Evolutionary conservation across 257 asterid genomes (phyloP), one percentile per base, ranked within the genome.

Genomic region (Ligustrum vulgare): DNA sequence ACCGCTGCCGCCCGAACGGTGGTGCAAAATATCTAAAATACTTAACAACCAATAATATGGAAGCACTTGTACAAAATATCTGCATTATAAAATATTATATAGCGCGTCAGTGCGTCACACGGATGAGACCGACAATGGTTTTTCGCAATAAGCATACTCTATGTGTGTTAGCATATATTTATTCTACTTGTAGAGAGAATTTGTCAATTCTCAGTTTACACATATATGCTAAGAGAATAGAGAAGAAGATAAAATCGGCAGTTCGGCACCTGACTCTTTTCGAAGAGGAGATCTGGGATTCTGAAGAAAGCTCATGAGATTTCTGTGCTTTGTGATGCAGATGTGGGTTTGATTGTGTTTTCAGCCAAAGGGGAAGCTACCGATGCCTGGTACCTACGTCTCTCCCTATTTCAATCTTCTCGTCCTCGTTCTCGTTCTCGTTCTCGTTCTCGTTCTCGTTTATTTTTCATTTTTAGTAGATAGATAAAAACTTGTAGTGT

Each of bases 171-270:
- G 37, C 37, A 35, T 35, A 4, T 35, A 4, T 35, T 35, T 35
- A 4, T 35, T 35, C 37, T 35, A 4, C 37, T 35, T 35, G 8
- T 1, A 6, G 62, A 51, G 62, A 51, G 62, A 51, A n/a, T 51
- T 7, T 0, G 23, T 18, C 3, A 35, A 1, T 0, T 0, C 2
- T 18, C 3, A 35, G 6, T 0, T 0, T 11, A 28, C 31, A 28
- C 31, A 4, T 45, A n/a, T 51, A n/a, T 15, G 41, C 89, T 93
- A 92, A 86, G 91, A 86, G 96, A 75, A 89, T 92, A 37, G 97
- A 92, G 80, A 93, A 93, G 85, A 93, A 91, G 76, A 90, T 92
- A 4, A 89, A 92, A n/a, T n/a, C n/a, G n/a, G n/a, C n/a, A n/a
- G n/a, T n/a, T 75, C 75, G 97, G 69, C 98, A 90, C 64, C 96